Evolutionary conservation across 2,329 filamentous ascomycete species (phyloP), one percentile per base, ranked within the genome.

Genomic region (Ophiostoma piceae): DNA sequence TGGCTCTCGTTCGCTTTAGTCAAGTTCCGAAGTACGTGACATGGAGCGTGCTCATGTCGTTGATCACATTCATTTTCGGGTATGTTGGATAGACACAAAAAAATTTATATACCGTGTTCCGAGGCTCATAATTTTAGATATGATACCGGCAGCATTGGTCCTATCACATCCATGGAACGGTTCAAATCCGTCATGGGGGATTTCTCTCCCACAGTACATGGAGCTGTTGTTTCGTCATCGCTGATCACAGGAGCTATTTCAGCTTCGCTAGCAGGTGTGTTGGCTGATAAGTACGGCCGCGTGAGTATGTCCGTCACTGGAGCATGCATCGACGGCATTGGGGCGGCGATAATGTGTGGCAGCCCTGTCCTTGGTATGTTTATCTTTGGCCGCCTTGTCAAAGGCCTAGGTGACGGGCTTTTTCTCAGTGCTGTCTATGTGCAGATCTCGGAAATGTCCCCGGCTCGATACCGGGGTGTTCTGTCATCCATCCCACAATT

Each of bases 121-220:
- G 39, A 11, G 62, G 16, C 62, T 65, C 39, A 65, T 3, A 8
- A 26, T 9, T 5, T 37, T 22, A 43, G 65, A 29, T 66, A 43
- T 32, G 65, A 66, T 26, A 66, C 65, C 7, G 65, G 65, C n/a
- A 43, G 65, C 12, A 66, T 66, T 43, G 65, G 65, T n/a, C 65
- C 65, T 26, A 66, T 66, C 4, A 66, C 65, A 41, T 41, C 65
- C 5, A 41, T 66, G 65, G 65, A 22, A 3, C 26, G 22, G 9
- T 66, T 66, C 39, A 66, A 66, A 19, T n/a, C n/a, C 11, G n/a
- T 43, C 2, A 66, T 66, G 65, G 65, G 65, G 1, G 65, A 66
- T 6, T 66, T 43, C 22, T 26, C 37, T 6, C 65, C 65, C 2
- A 66, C 65, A 4, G 65, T 66, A 16, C 65, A 66, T 12, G 65